phyloP scores from a whole-genome alignment of 805 yeast genomes.

The Naumovozyma dairenensis region DNA sequence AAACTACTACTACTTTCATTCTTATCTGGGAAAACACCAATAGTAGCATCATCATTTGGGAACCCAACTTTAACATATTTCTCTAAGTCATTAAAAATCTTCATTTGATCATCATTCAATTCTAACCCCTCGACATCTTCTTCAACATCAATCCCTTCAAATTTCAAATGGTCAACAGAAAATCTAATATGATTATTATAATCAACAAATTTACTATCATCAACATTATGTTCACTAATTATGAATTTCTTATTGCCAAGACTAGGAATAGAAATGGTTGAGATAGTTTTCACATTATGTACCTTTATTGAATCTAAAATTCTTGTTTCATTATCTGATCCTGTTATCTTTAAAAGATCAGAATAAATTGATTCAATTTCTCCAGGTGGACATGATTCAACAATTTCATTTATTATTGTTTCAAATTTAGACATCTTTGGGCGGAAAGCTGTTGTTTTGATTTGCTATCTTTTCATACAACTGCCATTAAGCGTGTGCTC shows the following conservation, averaged over 20 bases:
- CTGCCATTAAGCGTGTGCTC: no score
- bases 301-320: constrained; percentile 31
- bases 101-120: constrained; percentile 11
- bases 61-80: constrained; percentile 56
- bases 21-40: constrained; percentile 36
- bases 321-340: constrained; percentile 27
- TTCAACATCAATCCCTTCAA: constrained; percentile 45
- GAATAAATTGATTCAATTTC: constrained; percentile 27
- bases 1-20: constrained; percentile 15
- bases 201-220: constrained; percentile 47
- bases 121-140: constrained; percentile 10
- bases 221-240: constrained; percentile 20
- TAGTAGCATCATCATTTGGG: constrained; percentile 44
- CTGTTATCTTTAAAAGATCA: constrained; percentile 38
- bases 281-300: constrained; percentile 33
- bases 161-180: constrained; percentile 47
- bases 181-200: constrained; percentile 38
- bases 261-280: constrained; percentile 24
- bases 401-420: constrained; percentile 18
- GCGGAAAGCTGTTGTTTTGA: no score
- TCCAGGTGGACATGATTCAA: constrained; percentile 28
- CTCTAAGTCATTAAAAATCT: constrained; percentile 13
- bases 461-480: no score
- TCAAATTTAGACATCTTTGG: constrained; percentile 17
- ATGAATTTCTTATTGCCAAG: constrained; percentile 21